Conservation (phyloP, 805 yeast genomes). For the Suhomyces kilbournensis region DNA sequence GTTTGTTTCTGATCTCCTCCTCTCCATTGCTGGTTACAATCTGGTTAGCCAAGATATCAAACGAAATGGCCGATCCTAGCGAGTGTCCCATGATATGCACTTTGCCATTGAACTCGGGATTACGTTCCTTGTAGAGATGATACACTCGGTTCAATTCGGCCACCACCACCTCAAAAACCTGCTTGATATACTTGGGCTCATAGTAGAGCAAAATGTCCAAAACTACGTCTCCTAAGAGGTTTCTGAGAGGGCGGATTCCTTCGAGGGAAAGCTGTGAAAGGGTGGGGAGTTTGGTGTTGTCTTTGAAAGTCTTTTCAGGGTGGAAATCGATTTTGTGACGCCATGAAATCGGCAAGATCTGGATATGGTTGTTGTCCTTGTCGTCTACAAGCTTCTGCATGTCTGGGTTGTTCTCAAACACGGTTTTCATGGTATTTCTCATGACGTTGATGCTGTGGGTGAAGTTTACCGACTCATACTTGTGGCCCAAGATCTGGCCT, state of each 20-base stretch:
- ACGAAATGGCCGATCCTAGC: conserved; percentile 79
- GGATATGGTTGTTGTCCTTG: conserved; percentile 49
- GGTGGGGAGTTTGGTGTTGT: conserved; percentile 49
- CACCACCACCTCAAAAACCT: conserved; percentile 62
- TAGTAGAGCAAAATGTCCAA: conserved; percentile 76
- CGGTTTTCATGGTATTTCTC: conserved; percentile 53
- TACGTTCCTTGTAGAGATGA: conserved; percentile 51
- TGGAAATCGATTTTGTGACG: conserved; percentile 70
- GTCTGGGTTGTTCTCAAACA: conserved; percentile 39
- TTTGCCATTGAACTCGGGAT: conserved; percentile 76
- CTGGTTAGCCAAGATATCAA: conserved; percentile 66
- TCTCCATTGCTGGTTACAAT: conserved; percentile 29
- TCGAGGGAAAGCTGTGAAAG: conserved; percentile 71
- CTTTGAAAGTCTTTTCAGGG: conserved; percentile 41
- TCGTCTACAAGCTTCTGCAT: conserved; percentile 31
- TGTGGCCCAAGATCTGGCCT: conserved; percentile 81
- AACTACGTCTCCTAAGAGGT: conserved; percentile 80
- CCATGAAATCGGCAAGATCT: conserved; percentile 91
- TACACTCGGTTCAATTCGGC: conserved; percentile 62
- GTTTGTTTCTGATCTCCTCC: conserved; percentile 12
- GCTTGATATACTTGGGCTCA: conserved; percentile 63
- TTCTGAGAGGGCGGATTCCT: conserved; percentile 73
- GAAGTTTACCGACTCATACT: conserved; percentile 79
- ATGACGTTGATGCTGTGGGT: conserved; percentile 76
- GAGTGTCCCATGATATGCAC: conserved; percentile 90